Percentiles rank a stretch among this genome's conserved stretches.
Evolutionary conservation across 805 yeast genomes (phyloP).

Genomic region (Kluyveromyces nonfermentans): DNA sequence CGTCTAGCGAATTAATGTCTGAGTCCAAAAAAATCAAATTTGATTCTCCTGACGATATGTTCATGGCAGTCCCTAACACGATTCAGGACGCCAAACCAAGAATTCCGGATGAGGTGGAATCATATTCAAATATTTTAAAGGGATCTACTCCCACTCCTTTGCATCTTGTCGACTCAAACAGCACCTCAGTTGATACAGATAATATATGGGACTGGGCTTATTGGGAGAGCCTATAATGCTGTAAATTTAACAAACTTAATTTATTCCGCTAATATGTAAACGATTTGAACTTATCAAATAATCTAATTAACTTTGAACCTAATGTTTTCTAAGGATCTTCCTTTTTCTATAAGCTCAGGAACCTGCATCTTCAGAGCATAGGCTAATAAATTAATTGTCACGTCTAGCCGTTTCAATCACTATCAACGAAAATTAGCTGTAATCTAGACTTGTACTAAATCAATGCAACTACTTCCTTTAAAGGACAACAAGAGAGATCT

Average conservation of each 20-base stretch:
- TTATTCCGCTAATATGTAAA: neutral
- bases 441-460: too few species aligned
- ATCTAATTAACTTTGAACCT: neutral
- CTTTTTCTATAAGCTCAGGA: too few species aligned
- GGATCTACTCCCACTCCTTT: neutral
- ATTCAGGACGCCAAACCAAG: neutral
- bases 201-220: conserved; percentile 28
- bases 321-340: neutral
- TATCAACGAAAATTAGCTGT: too few species aligned
- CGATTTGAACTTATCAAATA: neutral
- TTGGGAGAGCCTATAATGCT: conserved; percentile 13
- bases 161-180: neutral
- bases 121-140: neutral
- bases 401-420: too few species aligned
- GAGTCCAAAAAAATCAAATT: conserved; percentile 27
- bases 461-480: too few species aligned
- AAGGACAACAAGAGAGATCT: too few species aligned
- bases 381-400: too few species aligned
- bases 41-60: conserved; percentile 29
- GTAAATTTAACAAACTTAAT: neutral
- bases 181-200: neutral
- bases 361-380: too few species aligned
- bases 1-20: conserved; percentile 23
- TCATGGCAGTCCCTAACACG: conserved; percentile 9
- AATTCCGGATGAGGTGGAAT: neutral